Conservation (phyloP, 2,329 filamentous ascomycete species). For the Fusarium verticillioides region DNA sequence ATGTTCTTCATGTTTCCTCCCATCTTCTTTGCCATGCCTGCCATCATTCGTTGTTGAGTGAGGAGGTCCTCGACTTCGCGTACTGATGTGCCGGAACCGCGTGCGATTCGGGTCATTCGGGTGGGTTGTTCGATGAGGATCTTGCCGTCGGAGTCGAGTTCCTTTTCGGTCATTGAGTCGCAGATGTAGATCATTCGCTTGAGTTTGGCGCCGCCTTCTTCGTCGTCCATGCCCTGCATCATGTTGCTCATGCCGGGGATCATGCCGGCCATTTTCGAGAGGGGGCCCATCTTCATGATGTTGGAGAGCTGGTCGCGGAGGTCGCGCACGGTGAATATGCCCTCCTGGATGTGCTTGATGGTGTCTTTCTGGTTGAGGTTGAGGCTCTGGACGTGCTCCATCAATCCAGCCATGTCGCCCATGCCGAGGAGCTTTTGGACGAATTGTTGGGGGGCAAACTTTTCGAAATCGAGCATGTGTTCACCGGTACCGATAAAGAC, state of each 20-base stretch:
- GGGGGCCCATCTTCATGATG: slow-evolving; percentile 99
- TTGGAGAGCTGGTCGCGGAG: slow-evolving; percentile 94
- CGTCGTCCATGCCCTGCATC: slow-evolving; percentile 97
- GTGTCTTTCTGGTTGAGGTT: slow-evolving; percentile 98
- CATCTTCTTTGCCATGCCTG: slow-evolving; percentile 99
- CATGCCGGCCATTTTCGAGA: slow-evolving; percentile 99
- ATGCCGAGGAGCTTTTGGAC: slow-evolving; percentile 94
- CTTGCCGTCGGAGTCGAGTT: slow-evolving; percentile 95
- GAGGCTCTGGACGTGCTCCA: slow-evolving; percentile 95
- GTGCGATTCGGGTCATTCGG: slow-evolving; percentile 90
- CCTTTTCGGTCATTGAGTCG: slow-evolving; percentile 96
- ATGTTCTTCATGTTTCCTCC: slow-evolving; percentile 98
- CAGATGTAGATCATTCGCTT: slow-evolving; percentile 99
- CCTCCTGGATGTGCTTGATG: slow-evolving; percentile 98
- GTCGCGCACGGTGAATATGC: slow-evolving; percentile 95
- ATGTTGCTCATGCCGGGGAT: slow-evolving; percentile 93
- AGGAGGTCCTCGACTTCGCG: slow-evolving; percentile 94
- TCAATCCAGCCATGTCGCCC: slow-evolving; percentile 94
- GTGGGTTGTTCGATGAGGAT: slow-evolving; percentile 92
- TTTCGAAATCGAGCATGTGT: slow-evolving; percentile 94
- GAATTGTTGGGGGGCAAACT: slow-evolving; percentile 92
- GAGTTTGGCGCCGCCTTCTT: slow-evolving; percentile 91
- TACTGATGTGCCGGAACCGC: slow-evolving; percentile 90
- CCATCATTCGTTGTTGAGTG: slow-evolving; percentile 99
- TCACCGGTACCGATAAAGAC: slow-evolving; percentile 98